Evolutionary conservation across 176 grass and related monocot genomes (phyloP).

Genomic region (Poa pratensis): DNA sequence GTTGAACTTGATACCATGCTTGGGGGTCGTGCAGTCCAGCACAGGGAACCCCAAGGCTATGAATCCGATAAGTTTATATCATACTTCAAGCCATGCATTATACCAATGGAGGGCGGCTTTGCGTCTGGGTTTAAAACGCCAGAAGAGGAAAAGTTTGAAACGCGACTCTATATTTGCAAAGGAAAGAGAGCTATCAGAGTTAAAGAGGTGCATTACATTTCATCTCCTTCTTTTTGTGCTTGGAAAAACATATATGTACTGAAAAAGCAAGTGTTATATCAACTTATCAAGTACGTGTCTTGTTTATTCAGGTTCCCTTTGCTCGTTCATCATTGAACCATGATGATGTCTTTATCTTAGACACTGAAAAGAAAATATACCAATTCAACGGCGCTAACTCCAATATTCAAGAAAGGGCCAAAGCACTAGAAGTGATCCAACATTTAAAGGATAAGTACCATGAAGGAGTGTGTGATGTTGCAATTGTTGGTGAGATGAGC

Average conservation of each 20-base stretch:
- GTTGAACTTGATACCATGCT: constrained; percentile 93
- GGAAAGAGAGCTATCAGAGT: constrained; percentile 96
- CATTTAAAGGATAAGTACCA: constrained; percentile 95
- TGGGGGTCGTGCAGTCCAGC: constrained; percentile 93
- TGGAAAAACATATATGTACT: background rate
- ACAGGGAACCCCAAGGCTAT: constrained; percentile 88
- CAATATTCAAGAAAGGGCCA: constrained; percentile 98
- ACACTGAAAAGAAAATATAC: constrained; percentile 85
- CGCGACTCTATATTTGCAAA: constrained; percentile 77
- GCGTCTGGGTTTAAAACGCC: constrained; percentile 90
- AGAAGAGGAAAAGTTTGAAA: constrained; percentile 90
- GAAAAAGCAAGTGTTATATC: constrained; percentile 28
- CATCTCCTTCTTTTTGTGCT: constrained; percentile 14
- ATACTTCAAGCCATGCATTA: constrained; percentile 97
- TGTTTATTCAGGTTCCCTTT: constrained; percentile 87
- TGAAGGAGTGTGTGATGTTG: constrained; percentile 82
- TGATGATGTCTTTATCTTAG: constrained; percentile 98
- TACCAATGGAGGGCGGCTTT: constrained; percentile 97
- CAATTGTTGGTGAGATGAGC: constrained; percentile 76
- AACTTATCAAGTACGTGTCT: constrained; percentile 35
- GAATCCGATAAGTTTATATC: constrained; percentile 98
- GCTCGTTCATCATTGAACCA: constrained; percentile 88
- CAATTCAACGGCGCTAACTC: constrained; percentile 99
- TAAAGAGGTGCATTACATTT: constrained; percentile 68
- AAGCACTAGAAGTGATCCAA: constrained; percentile 94